A percentile compares a stretch with the other conserved stretches of the same genome.
phyloP scores from a whole-genome alignment of 176 grass and related monocot species.

The Aegilops speltoides region DNA sequence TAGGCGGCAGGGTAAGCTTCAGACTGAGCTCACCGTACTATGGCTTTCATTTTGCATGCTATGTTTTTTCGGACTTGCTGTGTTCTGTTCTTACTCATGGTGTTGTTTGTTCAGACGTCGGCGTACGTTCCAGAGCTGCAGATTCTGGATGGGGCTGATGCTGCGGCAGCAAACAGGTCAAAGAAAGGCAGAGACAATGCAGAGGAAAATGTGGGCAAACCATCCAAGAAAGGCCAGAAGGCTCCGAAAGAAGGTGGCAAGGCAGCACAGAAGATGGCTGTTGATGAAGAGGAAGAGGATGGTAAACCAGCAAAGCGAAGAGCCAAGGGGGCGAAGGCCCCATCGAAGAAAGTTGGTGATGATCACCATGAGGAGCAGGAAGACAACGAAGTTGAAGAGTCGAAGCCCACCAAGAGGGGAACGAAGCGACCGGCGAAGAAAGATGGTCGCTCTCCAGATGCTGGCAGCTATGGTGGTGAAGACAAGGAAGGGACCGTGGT shows the following conservation, averaged over 20 bases:
- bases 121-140: conserved; percentile 44
- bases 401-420: neutral
- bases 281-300: neutral
- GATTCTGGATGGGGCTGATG: conserved; percentile 21
- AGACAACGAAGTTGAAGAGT: neutral
- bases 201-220: neutral
- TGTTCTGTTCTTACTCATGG: neutral
- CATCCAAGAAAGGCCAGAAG: neutral
- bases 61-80: neutral
- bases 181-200: conserved; percentile 7
- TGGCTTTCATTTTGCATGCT: neutral
- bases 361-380: neutral
- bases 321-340: neutral
- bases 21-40: neutral
- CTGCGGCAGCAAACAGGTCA: neutral
- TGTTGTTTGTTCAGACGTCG: conserved; percentile 11
- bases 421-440: conserved; percentile 9
- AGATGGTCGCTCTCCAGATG: neutral
- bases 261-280: neutral
- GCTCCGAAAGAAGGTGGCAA: neutral
- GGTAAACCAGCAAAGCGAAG: neutral
- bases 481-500: neutral
- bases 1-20: conserved; percentile 36
- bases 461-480: neutral
- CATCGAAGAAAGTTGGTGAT: neutral